Evolutionary conservation across 208 protist genomes (phyloP).

Genomic region (Wallacemonas sp.): DNA sequence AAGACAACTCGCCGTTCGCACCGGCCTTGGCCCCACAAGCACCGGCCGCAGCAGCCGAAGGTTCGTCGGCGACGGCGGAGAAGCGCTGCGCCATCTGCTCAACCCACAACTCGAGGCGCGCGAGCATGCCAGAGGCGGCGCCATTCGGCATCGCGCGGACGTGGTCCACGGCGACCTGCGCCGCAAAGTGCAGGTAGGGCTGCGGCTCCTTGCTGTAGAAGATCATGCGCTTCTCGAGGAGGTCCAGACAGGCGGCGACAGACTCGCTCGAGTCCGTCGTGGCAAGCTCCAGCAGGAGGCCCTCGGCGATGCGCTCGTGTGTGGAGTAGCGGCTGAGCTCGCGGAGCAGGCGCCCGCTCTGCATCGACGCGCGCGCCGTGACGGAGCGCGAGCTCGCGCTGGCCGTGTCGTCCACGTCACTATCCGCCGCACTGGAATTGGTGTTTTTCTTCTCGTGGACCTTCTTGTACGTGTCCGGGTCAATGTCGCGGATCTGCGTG

Average conservation of each 20-base stretch:
- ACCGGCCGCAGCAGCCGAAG: neutral
- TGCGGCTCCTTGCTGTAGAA: slow-evolving; percentile 84
- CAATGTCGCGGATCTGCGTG: slow-evolving; percentile 79
- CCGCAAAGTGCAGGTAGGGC: slow-evolving; percentile 59
- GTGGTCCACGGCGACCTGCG: slow-evolving; percentile 20
- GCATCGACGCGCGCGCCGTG: slow-evolving; percentile 64
- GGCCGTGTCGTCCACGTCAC: slow-evolving; percentile 12
- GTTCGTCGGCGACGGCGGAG: neutral
- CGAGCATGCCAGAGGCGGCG: neutral
- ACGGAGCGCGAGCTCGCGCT: slow-evolving; percentile 29
- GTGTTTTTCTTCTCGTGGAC: slow-evolving; percentile 21
- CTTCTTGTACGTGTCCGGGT: slow-evolving; percentile 60
- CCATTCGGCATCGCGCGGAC: neutral
- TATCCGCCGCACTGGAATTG: slow-evolving; percentile 20
- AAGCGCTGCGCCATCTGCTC: slow-evolving; percentile 45
- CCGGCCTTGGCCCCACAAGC: neutral
- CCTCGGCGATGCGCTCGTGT: slow-evolving; percentile 79
- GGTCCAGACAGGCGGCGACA: slow-evolving; percentile 55
- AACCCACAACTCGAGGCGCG: slow-evolving; percentile 45
- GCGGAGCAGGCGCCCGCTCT: slow-evolving; percentile 70
- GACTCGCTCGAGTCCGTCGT: slow-evolving; percentile 29
- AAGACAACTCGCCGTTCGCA: slow-evolving; percentile 1
- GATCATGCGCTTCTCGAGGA: slow-evolving; percentile 79
- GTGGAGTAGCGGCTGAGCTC: slow-evolving; percentile 84
- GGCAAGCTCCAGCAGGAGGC: slow-evolving; percentile 69